Evolutionary conservation across 441 rosid species (phyloP).

Genomic region (Adansonia gregorii): DNA sequence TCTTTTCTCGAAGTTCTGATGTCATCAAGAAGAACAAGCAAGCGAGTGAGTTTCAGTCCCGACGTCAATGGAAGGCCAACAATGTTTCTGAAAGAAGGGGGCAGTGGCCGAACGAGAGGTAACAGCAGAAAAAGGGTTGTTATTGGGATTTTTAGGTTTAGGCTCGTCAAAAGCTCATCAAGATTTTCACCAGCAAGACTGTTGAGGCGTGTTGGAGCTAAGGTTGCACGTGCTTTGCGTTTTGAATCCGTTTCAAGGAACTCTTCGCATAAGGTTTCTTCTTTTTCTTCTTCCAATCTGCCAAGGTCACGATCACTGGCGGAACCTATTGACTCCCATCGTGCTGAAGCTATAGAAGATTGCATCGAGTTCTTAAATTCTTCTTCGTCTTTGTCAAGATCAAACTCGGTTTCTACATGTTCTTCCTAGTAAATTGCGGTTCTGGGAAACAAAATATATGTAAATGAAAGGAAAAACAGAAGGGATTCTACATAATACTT

Average conservation of each 20-base stretch:
- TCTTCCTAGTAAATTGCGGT: slow-evolving; percentile 40
- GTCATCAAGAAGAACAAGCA: slow-evolving; percentile 56
- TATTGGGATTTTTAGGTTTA: slow-evolving; percentile 48
- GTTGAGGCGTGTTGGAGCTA: slow-evolving; percentile 58
- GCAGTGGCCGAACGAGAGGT: slow-evolving; percentile 37
- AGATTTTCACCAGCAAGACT: slow-evolving; percentile 42
- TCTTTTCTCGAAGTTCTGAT: not conserved
- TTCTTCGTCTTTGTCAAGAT: slow-evolving; percentile 72
- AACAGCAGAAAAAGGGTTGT: slow-evolving; percentile 38
- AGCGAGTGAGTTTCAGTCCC: slow-evolving; percentile 66
- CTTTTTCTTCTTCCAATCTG: slow-evolving; percentile 66
- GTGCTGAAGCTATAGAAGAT: slow-evolving; percentile 90
- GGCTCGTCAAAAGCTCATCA: slow-evolving; percentile 44
- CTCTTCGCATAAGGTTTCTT: slow-evolving; percentile 62
- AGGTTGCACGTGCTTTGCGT: slow-evolving; percentile 56
- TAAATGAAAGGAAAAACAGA: slow-evolving; percentile 22
- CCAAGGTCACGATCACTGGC: slow-evolving; percentile 72
- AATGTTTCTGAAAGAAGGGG: slow-evolving; percentile 47
- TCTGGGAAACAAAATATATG: slow-evolving; percentile 1
- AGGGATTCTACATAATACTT: not conserved
- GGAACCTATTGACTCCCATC: slow-evolving; percentile 73
- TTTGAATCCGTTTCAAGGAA: slow-evolving; percentile 49
- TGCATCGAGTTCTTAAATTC: slow-evolving; percentile 93
- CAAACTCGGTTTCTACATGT: slow-evolving; percentile 59
- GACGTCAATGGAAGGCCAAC: slow-evolving; percentile 47